Percentiles rank a stretch among this genome's conserved stretches.
Evolutionary conservation across 2,329 filamentous ascomycete genomes (phyloP).

Genomic region (Fusarium solani-melongenae): DNA sequence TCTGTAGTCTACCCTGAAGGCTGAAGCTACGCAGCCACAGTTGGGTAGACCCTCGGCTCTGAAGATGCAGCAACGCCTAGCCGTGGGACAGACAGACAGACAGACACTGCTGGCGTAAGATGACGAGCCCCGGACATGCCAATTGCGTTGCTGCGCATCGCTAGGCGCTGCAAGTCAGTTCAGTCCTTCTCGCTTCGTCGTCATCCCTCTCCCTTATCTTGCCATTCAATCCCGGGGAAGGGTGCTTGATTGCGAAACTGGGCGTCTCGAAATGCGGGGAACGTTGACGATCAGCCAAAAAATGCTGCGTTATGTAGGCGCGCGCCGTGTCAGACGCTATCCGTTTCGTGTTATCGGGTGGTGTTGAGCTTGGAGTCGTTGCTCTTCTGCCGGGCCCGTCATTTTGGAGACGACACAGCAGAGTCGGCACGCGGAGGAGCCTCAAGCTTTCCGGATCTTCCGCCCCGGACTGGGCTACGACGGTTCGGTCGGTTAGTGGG

Average conservation of each 20-base stretch:
- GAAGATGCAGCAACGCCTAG: not conserved
- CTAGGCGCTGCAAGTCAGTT: conserved; percentile 23
- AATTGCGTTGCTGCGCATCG: conserved; percentile 24
- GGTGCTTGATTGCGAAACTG: conserved; percentile 20
- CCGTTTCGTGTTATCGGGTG: conserved; percentile 18
- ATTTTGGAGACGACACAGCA: not conserved
- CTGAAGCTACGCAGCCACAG: conserved; percentile 9
- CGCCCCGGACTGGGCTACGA: conserved; percentile 30
- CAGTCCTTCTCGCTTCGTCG: conserved; percentile 1
- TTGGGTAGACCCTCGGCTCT: not conserved
- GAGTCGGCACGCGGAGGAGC: conserved; percentile 6
- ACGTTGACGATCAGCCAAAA: not conserved
- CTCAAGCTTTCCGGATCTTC: conserved; percentile 40
- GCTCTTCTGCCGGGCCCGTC: not conserved
- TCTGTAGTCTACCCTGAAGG: conserved; percentile 3
- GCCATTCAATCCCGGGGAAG: not conserved
- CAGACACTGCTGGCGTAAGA: not conserved
- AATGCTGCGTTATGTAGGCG: not conserved
- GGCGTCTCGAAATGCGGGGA: conserved; percentile 26
- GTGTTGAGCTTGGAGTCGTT: not conserved
- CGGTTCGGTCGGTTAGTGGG: conserved; percentile 13
- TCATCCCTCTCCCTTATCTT: conserved; percentile 5
- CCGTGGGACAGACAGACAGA: not conserved
- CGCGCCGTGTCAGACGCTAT: conserved; percentile 12
- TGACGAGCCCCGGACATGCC: conserved; percentile 16